phyloP scores from a whole-genome alignment of 345 rosid species.

The Eutrema heterophyllum region DNA sequence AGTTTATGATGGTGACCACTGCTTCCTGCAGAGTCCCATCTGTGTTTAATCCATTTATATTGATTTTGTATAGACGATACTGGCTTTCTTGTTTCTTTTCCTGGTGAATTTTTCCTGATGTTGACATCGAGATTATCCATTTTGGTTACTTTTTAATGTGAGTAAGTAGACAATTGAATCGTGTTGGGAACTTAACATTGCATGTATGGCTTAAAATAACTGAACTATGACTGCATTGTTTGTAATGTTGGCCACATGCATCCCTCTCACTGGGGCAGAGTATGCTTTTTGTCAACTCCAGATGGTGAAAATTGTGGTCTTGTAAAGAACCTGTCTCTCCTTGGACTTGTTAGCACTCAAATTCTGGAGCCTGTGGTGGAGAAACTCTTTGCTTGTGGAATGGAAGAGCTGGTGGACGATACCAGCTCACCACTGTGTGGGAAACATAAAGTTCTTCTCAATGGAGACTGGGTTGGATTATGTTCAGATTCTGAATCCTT shows the following conservation, averaged over 20 bases:
- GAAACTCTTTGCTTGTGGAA: constrained; percentile 49
- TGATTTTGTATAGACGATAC: no score
- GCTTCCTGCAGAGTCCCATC: no score
- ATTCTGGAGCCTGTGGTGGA: constrained; percentile 42
- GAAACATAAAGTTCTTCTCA: constrained; percentile 57
- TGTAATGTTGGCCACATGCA: constrained; percentile 17
- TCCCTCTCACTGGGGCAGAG: constrained; percentile 97
- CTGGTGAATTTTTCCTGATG: background rate
- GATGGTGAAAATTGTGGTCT: constrained; percentile 98
- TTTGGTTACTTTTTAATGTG: no score
- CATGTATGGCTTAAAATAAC: no score
- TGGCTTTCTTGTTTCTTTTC: background rate
- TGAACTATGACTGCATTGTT: no score
- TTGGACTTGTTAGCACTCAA: constrained; percentile 68
- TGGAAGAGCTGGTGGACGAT: constrained; percentile 59
- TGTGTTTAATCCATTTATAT: no score
- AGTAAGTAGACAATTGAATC: no score
- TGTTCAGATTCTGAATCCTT: constrained; percentile 54
- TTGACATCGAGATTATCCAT: background rate
- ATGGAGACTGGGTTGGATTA: constrained; percentile 89
- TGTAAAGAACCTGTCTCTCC: constrained; percentile 73
- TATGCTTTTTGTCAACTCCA: constrained; percentile 87
- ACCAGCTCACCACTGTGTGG: constrained; percentile 41
- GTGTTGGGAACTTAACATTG: no score
- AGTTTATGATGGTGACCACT: no score